Base-by-base conservation (phyloP, 2,329 filamentous ascomycete species). In the Aspergillus novoparasiticus region DNA sequence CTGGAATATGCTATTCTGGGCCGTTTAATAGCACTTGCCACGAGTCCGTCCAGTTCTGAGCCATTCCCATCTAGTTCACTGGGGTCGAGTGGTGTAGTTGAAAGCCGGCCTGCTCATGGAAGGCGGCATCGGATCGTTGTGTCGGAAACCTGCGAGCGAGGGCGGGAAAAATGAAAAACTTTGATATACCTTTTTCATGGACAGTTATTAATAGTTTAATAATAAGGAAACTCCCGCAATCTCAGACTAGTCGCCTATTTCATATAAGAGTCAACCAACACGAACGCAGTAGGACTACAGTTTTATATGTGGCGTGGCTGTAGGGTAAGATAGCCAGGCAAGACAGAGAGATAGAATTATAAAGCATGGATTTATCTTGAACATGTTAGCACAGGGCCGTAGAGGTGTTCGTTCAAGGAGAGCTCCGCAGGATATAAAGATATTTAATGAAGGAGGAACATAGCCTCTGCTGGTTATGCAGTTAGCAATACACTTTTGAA, bases 1-100 rank as follows among this genome's bases (percentile, higher is more conserved):
- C 72, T 83, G 12, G 81, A 83, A 69, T 82, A 50, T 16, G 46
- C 46, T 10, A 50, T 50, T n/a, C 14, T 50, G 23, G 46, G 46
- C 26, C 26, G 46, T 6, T n/a, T 50, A 10, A 50, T 50, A 26
- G 46, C 23, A 30, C 23, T 50, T n/a, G 46, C 46, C 23, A 50
- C 12, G 8, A 50, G 46, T 30, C 46, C 46, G 0, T n/a, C 46
- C 46, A 50, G 11, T 19, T 50, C 46, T 10, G 46, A 50, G 23
- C 46, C 46, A 30, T 16, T 30, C 14, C 46, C 46, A 1, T 50
- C 46, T 4, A 50, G 16, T 12, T 50, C 46, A 0, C 26, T 50
- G 14, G 26, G 46, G 26, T 30, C 46, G 3, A 50, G 2, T 6
- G 46, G 46, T 0, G 23, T 10, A 32, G 26, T 19, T 11, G 46